Conservation (phyloP, 2,329 filamentous ascomycete species). For the Tolypocladium cylindrosporum region DNA sequence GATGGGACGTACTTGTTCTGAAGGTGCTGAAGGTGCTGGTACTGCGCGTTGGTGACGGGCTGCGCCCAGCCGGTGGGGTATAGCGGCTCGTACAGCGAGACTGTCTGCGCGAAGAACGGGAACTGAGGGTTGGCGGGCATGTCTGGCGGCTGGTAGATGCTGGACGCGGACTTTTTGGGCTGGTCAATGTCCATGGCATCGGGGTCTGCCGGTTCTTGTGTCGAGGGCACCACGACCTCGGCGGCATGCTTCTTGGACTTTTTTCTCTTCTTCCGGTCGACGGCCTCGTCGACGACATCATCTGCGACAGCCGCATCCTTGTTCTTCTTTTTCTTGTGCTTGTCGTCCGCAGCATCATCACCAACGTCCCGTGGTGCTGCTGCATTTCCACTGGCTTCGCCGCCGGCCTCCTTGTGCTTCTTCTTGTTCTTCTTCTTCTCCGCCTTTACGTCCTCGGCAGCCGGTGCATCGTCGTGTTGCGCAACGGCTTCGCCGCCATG, state of each 20-base stretch:
- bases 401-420: slow-evolving; percentile 17
- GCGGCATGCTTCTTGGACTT: slow-evolving; percentile 21
- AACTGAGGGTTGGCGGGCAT: slow-evolving; percentile 37
- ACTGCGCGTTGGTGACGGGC: slow-evolving; percentile 60
- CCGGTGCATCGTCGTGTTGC: background rate
- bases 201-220: slow-evolving; percentile 10
- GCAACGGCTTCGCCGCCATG: slow-evolving; percentile 8
- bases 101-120: slow-evolving; percentile 69
- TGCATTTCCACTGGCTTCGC: slow-evolving; percentile 4
- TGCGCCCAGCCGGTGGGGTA: slow-evolving; percentile 60
- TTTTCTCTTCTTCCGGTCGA: slow-evolving; percentile 20
- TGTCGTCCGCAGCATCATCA: slow-evolving; percentile 10
- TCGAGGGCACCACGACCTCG: slow-evolving; percentile 2
- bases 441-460: slow-evolving; percentile 1
- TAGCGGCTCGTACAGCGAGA: slow-evolving; percentile 71
- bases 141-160: slow-evolving; percentile 26
- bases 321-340: slow-evolving; percentile 21
- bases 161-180: slow-evolving; percentile 15
- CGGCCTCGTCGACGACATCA: slow-evolving; percentile 8
- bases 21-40: slow-evolving; percentile 65
- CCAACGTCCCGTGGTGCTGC: slow-evolving; percentile 10
- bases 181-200: slow-evolving; percentile 32
- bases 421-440: slow-evolving; percentile 13
- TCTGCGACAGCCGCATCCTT: slow-evolving; percentile 7
- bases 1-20: slow-evolving; percentile 67